A percentile compares a stretch with the other conserved stretches of the same genome.
These are phyloP conservation scores for Polychaeton citri DNA, from an alignment of 2,329 filamentous ascomycete species.

Conservation along the genomic window DNA sequence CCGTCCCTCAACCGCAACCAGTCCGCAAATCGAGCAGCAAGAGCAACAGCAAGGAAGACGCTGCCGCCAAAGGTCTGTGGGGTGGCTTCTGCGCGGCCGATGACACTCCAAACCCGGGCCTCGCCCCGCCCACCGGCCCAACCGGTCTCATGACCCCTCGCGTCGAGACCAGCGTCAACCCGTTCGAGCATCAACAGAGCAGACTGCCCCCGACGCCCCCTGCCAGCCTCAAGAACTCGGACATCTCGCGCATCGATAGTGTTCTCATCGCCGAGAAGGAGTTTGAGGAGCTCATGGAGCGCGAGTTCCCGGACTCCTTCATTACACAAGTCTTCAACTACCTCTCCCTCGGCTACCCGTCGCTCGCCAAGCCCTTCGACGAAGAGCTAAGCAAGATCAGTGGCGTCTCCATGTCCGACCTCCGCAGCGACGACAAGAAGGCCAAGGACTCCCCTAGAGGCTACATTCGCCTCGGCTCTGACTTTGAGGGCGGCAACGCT, in stretches of 20 bases:
- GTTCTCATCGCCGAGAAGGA: constrained; percentile 32
- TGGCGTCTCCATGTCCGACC: constrained; percentile 51
- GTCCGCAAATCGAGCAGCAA: constrained; percentile 7
- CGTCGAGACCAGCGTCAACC: constrained; percentile 25
- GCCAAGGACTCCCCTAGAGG: constrained; percentile 48
- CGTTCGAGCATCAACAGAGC: constrained; percentile 23
- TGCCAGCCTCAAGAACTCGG: constrained; percentile 5
- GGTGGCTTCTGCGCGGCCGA: constrained; percentile 50
- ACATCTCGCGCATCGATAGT: constrained; percentile 22
- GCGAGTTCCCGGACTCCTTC: constrained; percentile 71
- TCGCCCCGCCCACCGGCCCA: constrained; percentile 27
- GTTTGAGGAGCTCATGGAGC: constrained; percentile 28
- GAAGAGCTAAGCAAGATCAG: constrained; percentile 74
- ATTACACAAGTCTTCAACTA: constrained; percentile 97
- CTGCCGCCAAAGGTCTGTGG: constrained; percentile 50
- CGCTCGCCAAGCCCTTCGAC: constrained; percentile 71
- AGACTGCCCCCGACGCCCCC: constrained; percentile 16
- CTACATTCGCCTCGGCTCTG: constrained; percentile 49
- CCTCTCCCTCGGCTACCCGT: constrained; percentile 80
- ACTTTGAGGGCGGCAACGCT: constrained; percentile 35
- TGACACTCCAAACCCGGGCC: constrained; percentile 18
- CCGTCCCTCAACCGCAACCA: constrained; percentile 2
- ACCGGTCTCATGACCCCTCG: constrained; percentile 38
- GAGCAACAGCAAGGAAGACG: constrained; percentile 6
- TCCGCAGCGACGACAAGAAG: constrained; percentile 57